phyloP scores from a whole-genome alignment of 2,329 filamentous ascomycete genomes.

The Aspergillus sp. region DNA sequence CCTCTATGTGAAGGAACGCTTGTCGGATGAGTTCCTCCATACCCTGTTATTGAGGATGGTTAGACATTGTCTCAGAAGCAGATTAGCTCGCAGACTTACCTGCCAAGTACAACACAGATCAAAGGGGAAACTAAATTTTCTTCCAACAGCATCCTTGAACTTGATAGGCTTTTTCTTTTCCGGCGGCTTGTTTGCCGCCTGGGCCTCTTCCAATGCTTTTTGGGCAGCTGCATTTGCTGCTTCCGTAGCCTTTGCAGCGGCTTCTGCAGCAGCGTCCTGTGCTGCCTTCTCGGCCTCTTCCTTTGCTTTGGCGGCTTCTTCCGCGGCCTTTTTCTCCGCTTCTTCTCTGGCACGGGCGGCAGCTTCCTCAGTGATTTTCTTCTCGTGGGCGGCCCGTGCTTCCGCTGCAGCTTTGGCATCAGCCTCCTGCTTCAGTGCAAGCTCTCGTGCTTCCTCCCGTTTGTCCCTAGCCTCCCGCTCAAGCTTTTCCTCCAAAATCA shows the following conservation, averaged over 20 bases:
- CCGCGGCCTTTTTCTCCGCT: constrained; percentile 43
- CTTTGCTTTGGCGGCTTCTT: constrained; percentile 49
- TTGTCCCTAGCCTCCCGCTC: constrained; percentile 39
- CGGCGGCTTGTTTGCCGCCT: constrained; percentile 40
- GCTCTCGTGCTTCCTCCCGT: constrained; percentile 36
- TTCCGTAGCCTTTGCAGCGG: constrained; percentile 36
- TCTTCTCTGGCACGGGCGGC: constrained; percentile 49
- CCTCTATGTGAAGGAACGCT: constrained; percentile 75
- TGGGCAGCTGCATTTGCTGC: constrained; percentile 36
- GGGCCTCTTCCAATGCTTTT: constrained; percentile 34
- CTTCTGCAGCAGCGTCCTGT: constrained; percentile 37
- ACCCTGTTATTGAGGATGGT: constrained; percentile 50
- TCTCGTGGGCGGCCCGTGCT: constrained; percentile 40
- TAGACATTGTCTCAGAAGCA: constrained; percentile 2
- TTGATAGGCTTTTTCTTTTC: constrained; percentile 70
- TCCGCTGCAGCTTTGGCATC: constrained; percentile 30
- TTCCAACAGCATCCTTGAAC: constrained; percentile 86
- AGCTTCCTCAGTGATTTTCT: constrained; percentile 42
- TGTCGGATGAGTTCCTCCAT: constrained; percentile 86
- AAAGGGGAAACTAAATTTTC: constrained; percentile 91
- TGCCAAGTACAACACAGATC: constrained; percentile 79
- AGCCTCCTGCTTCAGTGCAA: constrained; percentile 53
- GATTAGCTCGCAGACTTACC: constrained; percentile 51
- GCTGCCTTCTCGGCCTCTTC: constrained; percentile 43
- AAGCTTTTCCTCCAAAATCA: constrained; percentile 48